phyloP scores from a whole-genome alignment of 2,329 filamentous ascomycete genomes.

The Hymenoscyphus repandus region DNA sequence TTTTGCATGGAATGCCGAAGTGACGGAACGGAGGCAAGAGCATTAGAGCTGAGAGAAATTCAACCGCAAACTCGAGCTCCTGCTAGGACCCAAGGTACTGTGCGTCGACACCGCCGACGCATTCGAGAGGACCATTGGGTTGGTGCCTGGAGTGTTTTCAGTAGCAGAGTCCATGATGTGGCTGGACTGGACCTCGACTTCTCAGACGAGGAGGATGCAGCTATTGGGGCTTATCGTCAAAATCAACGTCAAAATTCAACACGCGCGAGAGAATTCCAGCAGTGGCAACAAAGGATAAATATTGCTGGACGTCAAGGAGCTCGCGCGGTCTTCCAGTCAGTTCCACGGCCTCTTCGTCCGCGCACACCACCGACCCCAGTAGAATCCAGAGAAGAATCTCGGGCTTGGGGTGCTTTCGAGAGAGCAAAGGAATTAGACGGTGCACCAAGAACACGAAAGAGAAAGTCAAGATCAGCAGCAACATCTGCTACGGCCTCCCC shows the following conservation, averaged over 20 bases:
- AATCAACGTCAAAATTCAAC: slow-evolving; percentile 44
- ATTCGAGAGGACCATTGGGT: slow-evolving; percentile 82
- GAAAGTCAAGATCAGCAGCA: slow-evolving; percentile 66
- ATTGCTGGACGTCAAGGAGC: slow-evolving; percentile 78
- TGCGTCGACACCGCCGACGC: slow-evolving; percentile 50
- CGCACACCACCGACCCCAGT: slow-evolving; percentile 46
- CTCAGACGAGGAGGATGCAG: slow-evolving; percentile 63
- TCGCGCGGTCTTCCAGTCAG: slow-evolving; percentile 63
- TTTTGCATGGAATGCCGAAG: slow-evolving; percentile 80
- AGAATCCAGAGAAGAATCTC: slow-evolving; percentile 71
- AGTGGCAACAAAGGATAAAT: slow-evolving; percentile 79
- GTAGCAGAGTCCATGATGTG: slow-evolving; percentile 58
- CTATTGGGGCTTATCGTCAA: slow-evolving; percentile 47
- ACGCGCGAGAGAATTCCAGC: slow-evolving; percentile 53
- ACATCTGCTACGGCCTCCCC: slow-evolving; percentile 68
- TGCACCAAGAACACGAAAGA: slow-evolving; percentile 57
- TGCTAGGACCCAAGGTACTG: slow-evolving; percentile 51
- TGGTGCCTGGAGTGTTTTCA: slow-evolving; percentile 70
- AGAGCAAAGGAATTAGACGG: slow-evolving; percentile 67
- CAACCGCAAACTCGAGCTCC: slow-evolving; percentile 23
- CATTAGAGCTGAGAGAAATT: slow-evolving; percentile 31
- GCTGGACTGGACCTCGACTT: slow-evolving; percentile 77
- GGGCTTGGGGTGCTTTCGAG: slow-evolving; percentile 88
- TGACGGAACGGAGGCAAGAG: slow-evolving; percentile 36
- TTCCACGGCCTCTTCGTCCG: slow-evolving; percentile 49